A percentile compares a stretch with the other conserved stretches of the same genome.
phyloP scores from a whole-genome alignment of 2,329 filamentous ascomycete species.

The Calonectria honghensis region DNA sequence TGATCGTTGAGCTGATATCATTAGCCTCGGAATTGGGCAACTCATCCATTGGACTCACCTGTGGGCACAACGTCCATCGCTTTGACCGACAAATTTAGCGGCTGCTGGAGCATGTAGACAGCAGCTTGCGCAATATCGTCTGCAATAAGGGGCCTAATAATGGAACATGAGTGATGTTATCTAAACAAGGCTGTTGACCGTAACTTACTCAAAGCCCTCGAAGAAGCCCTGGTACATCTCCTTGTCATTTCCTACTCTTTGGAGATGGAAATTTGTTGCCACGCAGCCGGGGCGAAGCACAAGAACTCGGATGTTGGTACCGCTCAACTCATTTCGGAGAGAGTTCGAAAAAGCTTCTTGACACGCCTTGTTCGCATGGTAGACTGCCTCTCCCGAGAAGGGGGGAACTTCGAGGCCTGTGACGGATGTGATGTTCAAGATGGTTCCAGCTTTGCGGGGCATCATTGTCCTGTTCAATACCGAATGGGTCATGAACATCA shows the following conservation, averaged over 20 bases:
- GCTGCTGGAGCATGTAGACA: slow-evolving; percentile 40
- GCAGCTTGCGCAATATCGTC: slow-evolving; percentile 40
- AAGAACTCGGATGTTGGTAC: slow-evolving; percentile 40
- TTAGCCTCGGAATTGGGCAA: not conserved
- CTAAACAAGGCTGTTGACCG: no score
- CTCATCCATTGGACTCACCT: no score
- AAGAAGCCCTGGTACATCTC: slow-evolving; percentile 38
- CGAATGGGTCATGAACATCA: slow-evolving; percentile 57
- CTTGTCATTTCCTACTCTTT: slow-evolving; percentile 38
- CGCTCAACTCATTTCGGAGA: slow-evolving; percentile 22
- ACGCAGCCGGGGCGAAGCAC: slow-evolving; percentile 41
- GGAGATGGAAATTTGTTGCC: slow-evolving; percentile 42
- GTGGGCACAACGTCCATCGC: slow-evolving; percentile 43
- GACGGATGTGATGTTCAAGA: slow-evolving; percentile 38
- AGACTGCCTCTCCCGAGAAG: slow-evolving; percentile 38
- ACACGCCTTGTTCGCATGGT: slow-evolving; percentile 40
- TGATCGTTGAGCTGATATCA: slow-evolving; percentile 15
- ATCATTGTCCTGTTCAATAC: slow-evolving; percentile 48
- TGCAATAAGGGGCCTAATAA: slow-evolving; percentile 22
- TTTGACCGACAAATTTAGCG: slow-evolving; percentile 37
- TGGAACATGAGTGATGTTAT: not conserved
- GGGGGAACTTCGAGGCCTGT: slow-evolving; percentile 39
- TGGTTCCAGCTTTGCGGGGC: slow-evolving; percentile 35
- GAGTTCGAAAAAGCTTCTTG: slow-evolving; percentile 38
- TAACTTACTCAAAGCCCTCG: slow-evolving; percentile 32